Conservation (phyloP, 2,329 filamentous ascomycete species). For the Xylaria sp. region DNA sequence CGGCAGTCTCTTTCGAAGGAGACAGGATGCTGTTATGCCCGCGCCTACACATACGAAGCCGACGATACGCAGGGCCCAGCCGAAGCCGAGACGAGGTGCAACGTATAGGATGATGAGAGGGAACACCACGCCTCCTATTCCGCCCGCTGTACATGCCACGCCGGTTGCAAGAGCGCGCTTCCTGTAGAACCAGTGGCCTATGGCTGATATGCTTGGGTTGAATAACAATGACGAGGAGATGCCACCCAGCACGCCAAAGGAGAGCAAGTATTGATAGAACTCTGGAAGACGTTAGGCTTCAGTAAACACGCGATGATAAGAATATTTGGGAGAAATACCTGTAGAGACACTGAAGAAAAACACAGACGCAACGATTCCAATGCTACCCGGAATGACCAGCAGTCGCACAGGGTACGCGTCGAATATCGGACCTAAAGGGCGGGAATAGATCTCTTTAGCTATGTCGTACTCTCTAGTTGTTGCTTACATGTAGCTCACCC, state of each 20-base stretch:
- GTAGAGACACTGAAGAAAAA: slow-evolving; percentile 33
- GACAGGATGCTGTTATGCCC: slow-evolving; percentile 21
- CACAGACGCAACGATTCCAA: slow-evolving; percentile 25
- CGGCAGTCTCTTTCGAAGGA: slow-evolving; percentile 29
- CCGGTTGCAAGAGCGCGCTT: slow-evolving; percentile 32
- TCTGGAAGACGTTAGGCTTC: slow-evolving; percentile 19
- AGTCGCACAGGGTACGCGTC: slow-evolving; percentile 30
- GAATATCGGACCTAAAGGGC: slow-evolving; percentile 28
- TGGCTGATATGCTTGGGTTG: slow-evolving; percentile 34
- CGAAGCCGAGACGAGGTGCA: slow-evolving; percentile 30
- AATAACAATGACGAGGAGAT: slow-evolving; percentile 30
- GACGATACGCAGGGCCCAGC: slow-evolving; percentile 32
- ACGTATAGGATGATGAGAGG: slow-evolving; percentile 31
- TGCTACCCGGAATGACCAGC: slow-evolving; percentile 30
- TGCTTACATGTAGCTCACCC: slow-evolving; percentile 15
- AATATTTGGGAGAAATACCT: slow-evolving; percentile 3
- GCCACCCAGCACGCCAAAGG: slow-evolving; percentile 32
- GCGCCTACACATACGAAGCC: slow-evolving; percentile 22
- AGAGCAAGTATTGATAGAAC: slow-evolving; percentile 35
- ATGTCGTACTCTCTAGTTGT: not conserved
- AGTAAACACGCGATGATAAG: not conserved
- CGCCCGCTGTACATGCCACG: slow-evolving; percentile 32
- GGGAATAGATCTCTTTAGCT: slow-evolving; percentile 11
- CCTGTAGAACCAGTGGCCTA: slow-evolving; percentile 34
- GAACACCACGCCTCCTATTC: slow-evolving; percentile 31